Percentiles rank a stretch among this genome's conserved stretches.
phyloP scores from a whole-genome alignment of 805 yeast genomes.

The Candida oleophila region DNA sequence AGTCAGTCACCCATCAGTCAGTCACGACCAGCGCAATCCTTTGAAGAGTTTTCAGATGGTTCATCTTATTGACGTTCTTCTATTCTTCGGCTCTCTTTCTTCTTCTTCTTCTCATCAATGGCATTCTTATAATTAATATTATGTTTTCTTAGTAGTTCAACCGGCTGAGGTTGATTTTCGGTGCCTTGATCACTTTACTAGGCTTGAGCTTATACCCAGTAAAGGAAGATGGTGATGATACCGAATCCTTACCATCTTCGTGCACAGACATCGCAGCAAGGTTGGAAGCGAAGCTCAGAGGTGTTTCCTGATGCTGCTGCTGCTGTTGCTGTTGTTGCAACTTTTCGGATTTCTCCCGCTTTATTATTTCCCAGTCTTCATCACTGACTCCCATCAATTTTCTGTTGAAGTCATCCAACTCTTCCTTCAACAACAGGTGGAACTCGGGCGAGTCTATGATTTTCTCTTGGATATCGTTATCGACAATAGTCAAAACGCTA shows the following conservation, averaged over 20 bases:
- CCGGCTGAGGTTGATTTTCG: slow-evolving; percentile 26
- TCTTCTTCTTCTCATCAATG: too few species aligned
- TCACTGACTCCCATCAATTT: slow-evolving; percentile 34
- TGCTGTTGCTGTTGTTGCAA: slow-evolving; percentile 9
- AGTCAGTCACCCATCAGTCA: too few species aligned
- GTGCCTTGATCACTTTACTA: slow-evolving; percentile 34
- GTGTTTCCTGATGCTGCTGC: neutral
- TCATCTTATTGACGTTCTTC: too few species aligned
- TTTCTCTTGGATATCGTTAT: slow-evolving; percentile 43
- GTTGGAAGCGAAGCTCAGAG: neutral
- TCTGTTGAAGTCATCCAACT: slow-evolving; percentile 33
- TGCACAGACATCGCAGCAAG: neutral
- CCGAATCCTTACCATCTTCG: slow-evolving; percentile 11
- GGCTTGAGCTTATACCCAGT: slow-evolving; percentile 5
- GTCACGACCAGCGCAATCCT: too few species aligned
- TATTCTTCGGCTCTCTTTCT: too few species aligned
- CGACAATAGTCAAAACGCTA: slow-evolving; percentile 38
- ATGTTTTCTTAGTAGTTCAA: slow-evolving; percentile 2
- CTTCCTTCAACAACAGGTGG: slow-evolving; percentile 28
- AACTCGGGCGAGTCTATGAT: slow-evolving; percentile 43
- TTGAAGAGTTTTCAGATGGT: too few species aligned
- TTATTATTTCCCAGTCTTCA: slow-evolving; percentile 33
- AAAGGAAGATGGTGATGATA: slow-evolving; percentile 7
- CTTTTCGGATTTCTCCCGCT: slow-evolving; percentile 10
- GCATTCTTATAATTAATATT: too few species aligned